Evolutionary conservation across 768 basidiomycete species (phyloP), one percentile per base, ranked within the genome.

Genomic region (Serendipita sp.): DNA sequence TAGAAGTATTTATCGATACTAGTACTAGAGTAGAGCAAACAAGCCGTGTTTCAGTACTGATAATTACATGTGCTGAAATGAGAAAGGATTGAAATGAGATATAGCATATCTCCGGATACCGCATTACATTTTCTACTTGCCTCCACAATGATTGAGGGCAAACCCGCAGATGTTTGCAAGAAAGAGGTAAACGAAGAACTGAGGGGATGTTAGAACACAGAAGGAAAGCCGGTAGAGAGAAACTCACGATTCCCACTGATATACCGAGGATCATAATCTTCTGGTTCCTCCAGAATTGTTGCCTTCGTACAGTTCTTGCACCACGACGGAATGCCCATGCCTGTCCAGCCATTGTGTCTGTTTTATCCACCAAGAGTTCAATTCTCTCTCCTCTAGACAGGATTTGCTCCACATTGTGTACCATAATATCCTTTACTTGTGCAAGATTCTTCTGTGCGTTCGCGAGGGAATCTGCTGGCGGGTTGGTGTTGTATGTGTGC

Each of bases 381-480:
- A 99, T 91, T 63, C 96, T 81, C 74, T 99, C 96, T 28, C 96
- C 96, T 44, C 96, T 81, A 63, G 83, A 87, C 46, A 99, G 82
- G 68, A 98, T 95, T 73, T 93, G 89, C 75, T 97, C 92, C 68
- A 97, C 94, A 73, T 97, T 97, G 75, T 97, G 90, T 62, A 97
- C 94, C 93, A 96, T 95, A 75, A 96, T 91, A 70, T 93, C 87
- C 73, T 96, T 97, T 54, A 96, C 89, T 69, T 91, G 89, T 66
- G 84, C 83, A 46, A 92, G 79, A 73, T 97, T 93, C 3, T 82
- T 81, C 72, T 93, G 93, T 3, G 95, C 95, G 67, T 91, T 88
- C 18, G 86, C 78, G 65, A 98, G 83, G 67, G 94, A 92, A 73
- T 99, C 96, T 16, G 73, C 71, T 44, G 91, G 93, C 15, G 94